These are phyloP conservation scores for Chrysopogon serrulatus DNA, from an alignment of 176 grass and related monocot species.

Conservation along the genomic window DNA sequence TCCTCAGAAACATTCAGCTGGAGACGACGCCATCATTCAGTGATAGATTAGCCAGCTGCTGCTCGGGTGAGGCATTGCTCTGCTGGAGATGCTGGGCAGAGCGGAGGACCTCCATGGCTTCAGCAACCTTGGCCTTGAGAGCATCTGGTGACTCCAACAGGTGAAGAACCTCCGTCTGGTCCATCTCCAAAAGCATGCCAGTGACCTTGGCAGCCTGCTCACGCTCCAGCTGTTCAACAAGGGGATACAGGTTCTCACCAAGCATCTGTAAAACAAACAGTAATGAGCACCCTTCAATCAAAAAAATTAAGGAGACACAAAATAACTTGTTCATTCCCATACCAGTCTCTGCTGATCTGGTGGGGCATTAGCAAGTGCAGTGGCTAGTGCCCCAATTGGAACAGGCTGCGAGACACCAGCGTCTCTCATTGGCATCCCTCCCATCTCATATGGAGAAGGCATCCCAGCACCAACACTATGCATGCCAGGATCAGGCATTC, in stretches of 20 bases:
- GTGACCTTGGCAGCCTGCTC: slow-evolving; percentile 84
- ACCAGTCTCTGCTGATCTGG: slow-evolving; percentile 80
- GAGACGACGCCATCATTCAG: too few species aligned
- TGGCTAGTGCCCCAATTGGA: slow-evolving; percentile 62
- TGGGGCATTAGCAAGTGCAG: slow-evolving; percentile 72
- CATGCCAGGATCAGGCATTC: slow-evolving; percentile 51
- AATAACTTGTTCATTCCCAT: neutral
- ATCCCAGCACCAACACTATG: slow-evolving; percentile 47
- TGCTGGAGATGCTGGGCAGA: too few species aligned
- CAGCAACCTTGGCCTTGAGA: too few species aligned
- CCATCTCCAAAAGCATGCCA: slow-evolving; percentile 92
- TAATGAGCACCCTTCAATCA: neutral
- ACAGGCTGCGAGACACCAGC: slow-evolving; percentile 37
- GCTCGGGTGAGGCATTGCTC: too few species aligned
- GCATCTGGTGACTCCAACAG: slow-evolving; percentile 79
- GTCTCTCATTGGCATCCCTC: slow-evolving; percentile 51
- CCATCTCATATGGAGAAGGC: slow-evolving; percentile 57
- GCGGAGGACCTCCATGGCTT: too few species aligned
- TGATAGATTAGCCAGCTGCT: too few species aligned
- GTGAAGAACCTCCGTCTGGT: slow-evolving; percentile 84
- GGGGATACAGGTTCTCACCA: slow-evolving; percentile 80
- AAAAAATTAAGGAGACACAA: neutral
- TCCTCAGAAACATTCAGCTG: too few species aligned
- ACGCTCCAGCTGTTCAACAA: slow-evolving; percentile 80
- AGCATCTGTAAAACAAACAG: slow-evolving; percentile 54